Conservation (phyloP, 805 yeast genomes). For the Candida manassasensis region DNA sequence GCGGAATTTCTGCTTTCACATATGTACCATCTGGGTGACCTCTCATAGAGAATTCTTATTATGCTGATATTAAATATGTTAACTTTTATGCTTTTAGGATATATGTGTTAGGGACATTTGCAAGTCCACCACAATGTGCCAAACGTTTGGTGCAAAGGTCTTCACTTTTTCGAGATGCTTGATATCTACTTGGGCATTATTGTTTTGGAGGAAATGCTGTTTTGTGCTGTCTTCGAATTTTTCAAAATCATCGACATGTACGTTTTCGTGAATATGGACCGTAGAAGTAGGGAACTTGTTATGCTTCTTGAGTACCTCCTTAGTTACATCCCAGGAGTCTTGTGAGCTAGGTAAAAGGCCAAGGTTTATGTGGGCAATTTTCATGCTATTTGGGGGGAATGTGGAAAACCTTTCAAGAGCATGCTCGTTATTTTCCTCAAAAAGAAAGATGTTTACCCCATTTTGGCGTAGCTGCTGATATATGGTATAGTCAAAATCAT, state of each 20-base stretch:
- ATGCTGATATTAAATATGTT: too few species aligned
- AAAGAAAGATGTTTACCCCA: slow-evolving; percentile 42
- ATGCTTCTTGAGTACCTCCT: slow-evolving; percentile 14
- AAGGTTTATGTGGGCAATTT: slow-evolving; percentile 60
- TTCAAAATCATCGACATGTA: slow-evolving; percentile 40
- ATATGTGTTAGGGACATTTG: too few species aligned
- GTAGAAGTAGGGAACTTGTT: slow-evolving; percentile 9
- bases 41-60: too few species aligned
- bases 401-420: slow-evolving; percentile 39
- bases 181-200: slow-evolving; percentile 11
- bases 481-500: slow-evolving; percentile 21
- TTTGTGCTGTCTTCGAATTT: slow-evolving; percentile 20
- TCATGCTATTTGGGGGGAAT: slow-evolving; percentile 11
- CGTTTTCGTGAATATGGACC: slow-evolving; percentile 76
- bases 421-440: slow-evolving; percentile 57
- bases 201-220: slow-evolving; percentile 9
- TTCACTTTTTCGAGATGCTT: slow-evolving; percentile 61
- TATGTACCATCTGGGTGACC: too few species aligned
- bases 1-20: too few species aligned
- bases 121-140: slow-evolving; percentile 57
- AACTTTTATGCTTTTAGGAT: too few species aligned
- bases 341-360: slow-evolving; percentile 75
- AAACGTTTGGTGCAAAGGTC: slow-evolving; percentile 83
- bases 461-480: slow-evolving; percentile 10
- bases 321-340: slow-evolving; percentile 54